Conservation (phyloP, 164 flowering plant genomes). For the Taxillus chinensis region DNA sequence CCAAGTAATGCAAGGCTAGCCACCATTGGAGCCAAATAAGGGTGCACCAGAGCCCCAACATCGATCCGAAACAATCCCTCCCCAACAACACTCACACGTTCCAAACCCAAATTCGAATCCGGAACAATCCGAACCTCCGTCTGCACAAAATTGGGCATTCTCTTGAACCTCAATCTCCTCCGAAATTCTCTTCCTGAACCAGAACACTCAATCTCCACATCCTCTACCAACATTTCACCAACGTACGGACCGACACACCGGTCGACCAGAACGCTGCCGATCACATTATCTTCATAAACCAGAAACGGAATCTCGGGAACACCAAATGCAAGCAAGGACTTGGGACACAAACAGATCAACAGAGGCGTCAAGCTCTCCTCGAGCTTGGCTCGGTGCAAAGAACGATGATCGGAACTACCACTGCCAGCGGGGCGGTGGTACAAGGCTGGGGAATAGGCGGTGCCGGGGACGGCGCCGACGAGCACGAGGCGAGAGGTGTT, state of each 20-base stretch:
- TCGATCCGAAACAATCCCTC: constrained; percentile 33
- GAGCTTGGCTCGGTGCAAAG: constrained; percentile 7
- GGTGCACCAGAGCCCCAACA: constrained; percentile 45
- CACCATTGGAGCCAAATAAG: constrained; percentile 78
- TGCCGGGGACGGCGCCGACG: constrained; percentile 31
- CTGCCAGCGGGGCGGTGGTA: constrained; percentile 8
- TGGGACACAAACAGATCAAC: constrained; percentile 48
- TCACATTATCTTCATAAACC: constrained; percentile 54
- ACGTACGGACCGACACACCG: constrained; percentile 38
- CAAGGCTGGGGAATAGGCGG: not conserved
- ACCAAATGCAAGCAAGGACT: constrained; percentile 19
- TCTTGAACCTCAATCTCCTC: constrained; percentile 80
- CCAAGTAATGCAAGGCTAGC: constrained; percentile 53
- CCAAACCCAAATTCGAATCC: not conserved
- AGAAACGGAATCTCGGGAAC: constrained; percentile 43
- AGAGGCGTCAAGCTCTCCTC: constrained; percentile 38
- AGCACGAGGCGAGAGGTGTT: constrained; percentile 61
- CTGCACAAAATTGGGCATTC: constrained; percentile 89
- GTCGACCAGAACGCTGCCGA: constrained; percentile 33
- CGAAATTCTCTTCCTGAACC: constrained; percentile 34
- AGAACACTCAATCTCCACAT: constrained; percentile 48
- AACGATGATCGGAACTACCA: not conserved
- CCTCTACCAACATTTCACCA: constrained; percentile 80
- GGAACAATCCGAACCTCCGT: constrained; percentile 51
- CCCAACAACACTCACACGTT: constrained; percentile 12